Evolutionary conservation across 2,329 filamentous ascomycete species (phyloP).

Genomic region (Alternaria sp.): DNA sequence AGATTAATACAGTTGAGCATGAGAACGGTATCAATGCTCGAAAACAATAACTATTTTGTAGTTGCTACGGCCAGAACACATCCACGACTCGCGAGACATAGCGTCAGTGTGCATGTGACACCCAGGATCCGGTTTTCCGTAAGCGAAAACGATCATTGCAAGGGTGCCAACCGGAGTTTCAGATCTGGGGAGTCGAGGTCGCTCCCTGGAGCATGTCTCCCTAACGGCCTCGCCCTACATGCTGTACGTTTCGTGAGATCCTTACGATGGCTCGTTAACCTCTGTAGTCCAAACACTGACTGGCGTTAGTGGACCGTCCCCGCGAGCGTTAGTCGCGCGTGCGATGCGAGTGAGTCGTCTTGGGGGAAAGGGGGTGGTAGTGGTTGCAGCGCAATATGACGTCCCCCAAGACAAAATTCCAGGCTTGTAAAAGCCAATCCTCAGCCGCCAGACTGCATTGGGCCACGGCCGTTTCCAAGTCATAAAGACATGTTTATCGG

Average conservation of each 20-base stretch:
- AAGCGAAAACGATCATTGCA: conserved; percentile 22
- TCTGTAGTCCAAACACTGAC: neutral
- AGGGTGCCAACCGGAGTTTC: conserved; percentile 9
- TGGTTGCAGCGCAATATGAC: conserved; percentile 24
- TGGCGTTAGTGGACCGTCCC: neutral
- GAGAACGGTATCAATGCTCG: neutral
- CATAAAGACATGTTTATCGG: conserved; percentile 32
- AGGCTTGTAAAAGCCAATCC: conserved; percentile 23
- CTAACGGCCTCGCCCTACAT: neutral
- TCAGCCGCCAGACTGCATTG: conserved; percentile 18
- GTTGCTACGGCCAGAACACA: neutral
- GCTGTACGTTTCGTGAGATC: conserved; percentile 2
- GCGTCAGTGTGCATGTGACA: conserved; percentile 21
- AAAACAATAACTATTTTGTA: neutral
- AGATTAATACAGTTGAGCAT: neutral
- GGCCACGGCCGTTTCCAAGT: conserved; percentile 18
- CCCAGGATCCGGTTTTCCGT: conserved; percentile 10
- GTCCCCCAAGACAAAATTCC: conserved; percentile 29
- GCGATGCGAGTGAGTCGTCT: neutral
- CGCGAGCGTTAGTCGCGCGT: neutral
- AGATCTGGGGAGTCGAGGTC: conserved; percentile 3
- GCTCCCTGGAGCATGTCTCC: conserved; percentile 1
- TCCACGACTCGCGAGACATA: conserved; percentile 1
- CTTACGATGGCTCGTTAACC: neutral
- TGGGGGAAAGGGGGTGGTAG: conserved; percentile 23